A percentile compares a stretch with the other conserved stretches of the same genome.
These are phyloP conservation scores for Pythium graminicola DNA, from an alignment of 352 stramenopile species.

Conservation along the genomic window DNA sequence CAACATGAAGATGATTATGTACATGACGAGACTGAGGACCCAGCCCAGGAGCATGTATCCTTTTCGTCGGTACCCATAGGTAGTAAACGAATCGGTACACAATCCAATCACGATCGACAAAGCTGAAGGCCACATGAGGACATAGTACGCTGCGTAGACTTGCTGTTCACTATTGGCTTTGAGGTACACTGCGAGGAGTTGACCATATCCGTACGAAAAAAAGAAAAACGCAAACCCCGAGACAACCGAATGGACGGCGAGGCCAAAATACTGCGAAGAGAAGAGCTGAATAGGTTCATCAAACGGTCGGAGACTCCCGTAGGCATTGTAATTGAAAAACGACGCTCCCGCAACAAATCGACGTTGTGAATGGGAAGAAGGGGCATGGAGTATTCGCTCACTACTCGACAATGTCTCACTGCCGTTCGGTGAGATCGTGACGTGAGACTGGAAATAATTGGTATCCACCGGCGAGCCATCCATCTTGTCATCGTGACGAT, in stretches of 20 bases:
- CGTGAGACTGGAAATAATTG: background rate
- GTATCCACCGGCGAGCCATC: background rate
- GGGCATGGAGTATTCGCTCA: no score
- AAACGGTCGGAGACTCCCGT: constrained; percentile 20
- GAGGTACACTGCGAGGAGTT: constrained; percentile 14
- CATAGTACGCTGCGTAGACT: constrained; percentile 18
- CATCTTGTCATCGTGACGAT: background rate
- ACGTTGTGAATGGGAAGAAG: no score
- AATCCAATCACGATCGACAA: constrained; percentile 75
- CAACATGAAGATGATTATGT: constrained; percentile 3
- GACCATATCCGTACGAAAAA: constrained; percentile 14
- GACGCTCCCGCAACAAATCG: constrained; percentile 1
- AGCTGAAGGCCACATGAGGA: constrained; percentile 39
- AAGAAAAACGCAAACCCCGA: constrained; percentile 17
- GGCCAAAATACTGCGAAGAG: constrained; percentile 9
- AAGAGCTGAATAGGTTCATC: constrained; percentile 11
- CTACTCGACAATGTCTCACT: no score
- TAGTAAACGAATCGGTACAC: constrained; percentile 48
- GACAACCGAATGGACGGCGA: constrained; percentile 5
- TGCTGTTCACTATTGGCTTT: constrained; percentile 5
- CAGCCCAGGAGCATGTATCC: constrained; percentile 69
- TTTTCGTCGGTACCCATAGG: constrained; percentile 60
- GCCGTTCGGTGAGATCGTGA: no score
- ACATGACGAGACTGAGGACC: constrained; percentile 12
- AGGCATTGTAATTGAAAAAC: constrained; percentile 27